Evolutionary conservation across 768 basidiomycete genomes (phyloP).

Genomic region (Cystobasidiopsis lactophilus): DNA sequence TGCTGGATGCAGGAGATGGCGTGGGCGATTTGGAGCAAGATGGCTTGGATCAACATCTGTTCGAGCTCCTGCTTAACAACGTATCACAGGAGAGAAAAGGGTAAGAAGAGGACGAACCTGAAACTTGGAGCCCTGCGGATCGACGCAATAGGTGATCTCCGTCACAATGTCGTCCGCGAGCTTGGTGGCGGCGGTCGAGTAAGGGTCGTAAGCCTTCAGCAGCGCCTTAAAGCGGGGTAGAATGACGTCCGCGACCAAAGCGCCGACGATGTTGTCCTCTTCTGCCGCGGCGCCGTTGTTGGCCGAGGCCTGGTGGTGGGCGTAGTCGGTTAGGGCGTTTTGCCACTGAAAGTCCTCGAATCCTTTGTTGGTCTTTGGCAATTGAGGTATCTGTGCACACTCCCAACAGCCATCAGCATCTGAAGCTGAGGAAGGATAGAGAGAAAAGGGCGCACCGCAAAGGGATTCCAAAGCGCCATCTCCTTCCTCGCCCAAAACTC

Average conservation of each 20-base stretch:
- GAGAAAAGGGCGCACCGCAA: conserved; percentile 22
- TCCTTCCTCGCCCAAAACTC: conserved; percentile 30
- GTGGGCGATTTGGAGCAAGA: conserved; percentile 11
- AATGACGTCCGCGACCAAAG: conserved; percentile 26
- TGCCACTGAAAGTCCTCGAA: conserved; percentile 27
- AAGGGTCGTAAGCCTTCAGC: conserved; percentile 26
- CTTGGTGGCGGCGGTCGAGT: conserved; percentile 24
- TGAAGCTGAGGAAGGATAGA: background rate
- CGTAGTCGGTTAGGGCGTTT: conserved; percentile 22
- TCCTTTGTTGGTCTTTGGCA: conserved; percentile 10
- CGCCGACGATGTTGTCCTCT: conserved; percentile 27
- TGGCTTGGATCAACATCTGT: conserved; percentile 13
- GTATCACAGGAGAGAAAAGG: background rate
- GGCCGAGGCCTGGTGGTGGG: conserved; percentile 6
- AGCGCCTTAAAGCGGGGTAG: conserved; percentile 22
- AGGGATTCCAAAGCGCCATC: conserved; percentile 29
- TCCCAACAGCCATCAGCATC: too few species aligned
- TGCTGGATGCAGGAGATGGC: conserved; percentile 1
- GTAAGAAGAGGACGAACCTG: conserved; percentile 19
- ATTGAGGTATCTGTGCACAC: conserved; percentile 14
- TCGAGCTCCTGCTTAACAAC: background rate
- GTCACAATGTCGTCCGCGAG: conserved; percentile 25
- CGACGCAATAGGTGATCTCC: conserved; percentile 25
- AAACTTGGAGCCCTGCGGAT: conserved; percentile 24
- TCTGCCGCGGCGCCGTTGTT: conserved; percentile 8